phyloP scores from a whole-genome alignment of 495 filamentous ascomycete genomes.

The Aspergillus baeticus region DNA sequence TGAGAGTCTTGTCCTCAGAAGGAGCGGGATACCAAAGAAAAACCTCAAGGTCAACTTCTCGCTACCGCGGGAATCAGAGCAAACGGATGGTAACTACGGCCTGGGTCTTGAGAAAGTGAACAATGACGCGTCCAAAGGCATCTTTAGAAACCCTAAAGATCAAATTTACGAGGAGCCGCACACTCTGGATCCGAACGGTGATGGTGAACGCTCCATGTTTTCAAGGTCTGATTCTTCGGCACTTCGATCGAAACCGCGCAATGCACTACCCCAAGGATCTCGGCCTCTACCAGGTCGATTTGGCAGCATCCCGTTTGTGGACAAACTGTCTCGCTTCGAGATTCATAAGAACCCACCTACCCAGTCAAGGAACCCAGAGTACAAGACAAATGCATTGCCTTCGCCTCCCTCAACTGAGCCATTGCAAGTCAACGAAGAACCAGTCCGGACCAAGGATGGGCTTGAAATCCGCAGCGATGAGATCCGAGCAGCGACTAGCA shows the following conservation, averaged over 20 bases:
- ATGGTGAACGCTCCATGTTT: constrained; percentile 33
- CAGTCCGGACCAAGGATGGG: constrained; percentile 61
- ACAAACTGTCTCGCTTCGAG: constrained; percentile 64
- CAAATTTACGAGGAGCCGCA: constrained; percentile 88
- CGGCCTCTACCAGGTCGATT: constrained; percentile 40
- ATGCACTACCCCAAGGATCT: constrained; percentile 54
- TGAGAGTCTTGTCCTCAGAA: constrained; percentile 12
- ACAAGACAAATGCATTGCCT: constrained; percentile 60
- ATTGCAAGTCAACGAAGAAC: constrained; percentile 21
- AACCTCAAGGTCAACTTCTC: constrained; percentile 46
- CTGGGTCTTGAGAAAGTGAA: constrained; percentile 35
- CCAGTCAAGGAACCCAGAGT: constrained; percentile 71
- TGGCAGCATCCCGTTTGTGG: constrained; percentile 44
- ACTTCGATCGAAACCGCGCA: constrained; percentile 50
- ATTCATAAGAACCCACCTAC: constrained; percentile 75
- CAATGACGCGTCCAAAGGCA: constrained; percentile 40
- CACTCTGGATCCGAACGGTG: constrained; percentile 29
- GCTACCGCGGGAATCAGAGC: constrained; percentile 27
- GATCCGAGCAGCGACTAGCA: constrained; percentile 86
- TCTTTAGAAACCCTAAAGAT: constrained; percentile 62
- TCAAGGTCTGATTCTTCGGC: constrained; percentile 50
- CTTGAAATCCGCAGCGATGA: constrained; percentile 83
- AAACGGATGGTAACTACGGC: constrained; percentile 11
- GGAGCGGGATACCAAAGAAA: constrained; percentile 28
- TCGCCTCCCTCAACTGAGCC: constrained; percentile 21